Evolutionary conservation across 2,329 filamentous ascomycete species (phyloP), one percentile per base, ranked within the genome.

Genomic region (Pyricularia sp.): DNA sequence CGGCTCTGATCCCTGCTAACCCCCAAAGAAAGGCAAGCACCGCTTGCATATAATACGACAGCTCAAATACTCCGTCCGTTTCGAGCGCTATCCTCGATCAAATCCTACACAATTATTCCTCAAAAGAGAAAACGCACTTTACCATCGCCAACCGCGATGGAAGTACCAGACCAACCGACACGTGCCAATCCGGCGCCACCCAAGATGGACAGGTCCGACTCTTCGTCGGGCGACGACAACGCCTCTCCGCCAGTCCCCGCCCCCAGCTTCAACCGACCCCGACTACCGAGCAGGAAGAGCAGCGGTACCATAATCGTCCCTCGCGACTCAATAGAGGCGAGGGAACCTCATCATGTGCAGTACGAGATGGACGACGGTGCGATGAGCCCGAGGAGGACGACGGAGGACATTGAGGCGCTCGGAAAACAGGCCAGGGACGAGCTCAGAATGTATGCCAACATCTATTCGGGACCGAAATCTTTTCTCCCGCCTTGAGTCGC

Each of bases 341-440:
- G 92, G 70, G 90, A 92, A 72, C 87, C 92, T 50, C 81, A 90
- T 71, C 89, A 92, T 72, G 86, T 91, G 71, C 86, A 92, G 71
- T 92, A 93, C 73, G 92, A 93, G 30, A 91, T 93, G 28, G 91
- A 93, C 77, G 94, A 97, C 78, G 94, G 94, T 75, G 92, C 93
- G 71, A 98, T 99, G 94, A 97, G 94, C 77, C 94, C 94, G 2
- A 85, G 94, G 73, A 84, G 94, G 74, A 97, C 93, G 72, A 96
- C 90, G 74, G 93, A 95, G 76, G 94, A 98, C 77, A 87, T 97
- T 68, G 92, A 97, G 79, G 90, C 89, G 76, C 86, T 98, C 78
- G 91, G 93, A 73, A 89, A 92, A 75, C 92, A 94, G 76, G 93
- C 94, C 55, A 84, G 94, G 69, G 85, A 86, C 73, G 87, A 89